Evolutionary conservation across 108 stramenopile genomes (phyloP).

Genomic region (Schizochytrium sp.): DNA sequence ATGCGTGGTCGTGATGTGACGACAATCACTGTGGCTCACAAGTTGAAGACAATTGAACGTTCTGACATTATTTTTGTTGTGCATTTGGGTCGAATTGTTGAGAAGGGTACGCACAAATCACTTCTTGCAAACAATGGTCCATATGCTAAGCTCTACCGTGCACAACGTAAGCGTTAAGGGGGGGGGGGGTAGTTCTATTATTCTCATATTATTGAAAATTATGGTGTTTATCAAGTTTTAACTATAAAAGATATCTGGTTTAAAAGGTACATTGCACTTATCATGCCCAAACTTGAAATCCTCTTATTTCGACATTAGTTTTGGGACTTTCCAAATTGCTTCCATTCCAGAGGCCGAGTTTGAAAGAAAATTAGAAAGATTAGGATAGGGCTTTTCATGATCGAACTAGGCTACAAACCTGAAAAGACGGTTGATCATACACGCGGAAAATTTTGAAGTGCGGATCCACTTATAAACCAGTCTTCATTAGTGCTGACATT

Average conservation of each 20-base stretch:
- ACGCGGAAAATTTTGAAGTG: no score
- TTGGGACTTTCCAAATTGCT: no score
- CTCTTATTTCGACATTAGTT: no score
- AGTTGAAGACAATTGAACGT: constrained; percentile 84
- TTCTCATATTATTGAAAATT: neutral
- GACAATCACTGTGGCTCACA: constrained; percentile 86
- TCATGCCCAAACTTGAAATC: no score
- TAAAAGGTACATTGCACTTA: no score
- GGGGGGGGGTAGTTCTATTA: neutral
- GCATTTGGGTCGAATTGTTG: constrained; percentile 78
- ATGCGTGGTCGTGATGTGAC: constrained; percentile 80
- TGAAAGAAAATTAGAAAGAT: no score
- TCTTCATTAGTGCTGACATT: no score
- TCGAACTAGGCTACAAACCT: no score
- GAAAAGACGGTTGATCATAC: no score
- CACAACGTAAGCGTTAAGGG: neutral
- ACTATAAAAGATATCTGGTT: neutral
- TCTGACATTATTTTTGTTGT: constrained; percentile 86
- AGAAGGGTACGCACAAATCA: constrained; percentile 84
- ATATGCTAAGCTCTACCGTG: constrained; percentile 73
- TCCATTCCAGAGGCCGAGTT: no score
- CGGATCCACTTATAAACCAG: no score
- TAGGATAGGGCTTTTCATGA: no score
- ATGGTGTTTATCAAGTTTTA: neutral
- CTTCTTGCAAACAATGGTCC: constrained; percentile 72